Conservation (phyloP, 495 filamentous ascomycete species). For the Annulohypoxylon moriforme region DNA sequence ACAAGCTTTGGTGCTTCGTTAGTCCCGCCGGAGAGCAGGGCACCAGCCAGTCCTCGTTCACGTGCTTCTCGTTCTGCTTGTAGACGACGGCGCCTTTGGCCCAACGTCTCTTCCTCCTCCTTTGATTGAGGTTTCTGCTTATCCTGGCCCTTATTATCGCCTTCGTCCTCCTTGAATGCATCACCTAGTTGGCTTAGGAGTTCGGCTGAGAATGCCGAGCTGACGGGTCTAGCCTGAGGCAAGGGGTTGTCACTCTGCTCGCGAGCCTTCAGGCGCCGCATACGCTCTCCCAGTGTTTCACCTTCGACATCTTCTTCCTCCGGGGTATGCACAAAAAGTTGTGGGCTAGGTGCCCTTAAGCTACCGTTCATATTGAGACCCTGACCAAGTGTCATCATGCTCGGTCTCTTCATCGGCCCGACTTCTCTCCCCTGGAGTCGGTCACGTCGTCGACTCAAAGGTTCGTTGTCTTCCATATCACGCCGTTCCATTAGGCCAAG, state of each 20-base stretch:
- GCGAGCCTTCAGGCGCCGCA: slow-evolving; percentile 71
- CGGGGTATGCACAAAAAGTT: slow-evolving; percentile 47
- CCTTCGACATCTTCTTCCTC: slow-evolving; percentile 69
- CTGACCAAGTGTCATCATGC: slow-evolving; percentile 53
- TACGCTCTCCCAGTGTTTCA: slow-evolving; percentile 83
- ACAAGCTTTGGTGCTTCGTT: slow-evolving; percentile 28
- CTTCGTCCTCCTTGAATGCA: slow-evolving; percentile 52
- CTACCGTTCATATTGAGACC: slow-evolving; percentile 25
- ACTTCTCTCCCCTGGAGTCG: slow-evolving; percentile 71
- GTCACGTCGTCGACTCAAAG: slow-evolving; percentile 81
- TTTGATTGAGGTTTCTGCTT: slow-evolving; percentile 50
- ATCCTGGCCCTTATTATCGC: slow-evolving; percentile 47
- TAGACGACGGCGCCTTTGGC: slow-evolving; percentile 82
- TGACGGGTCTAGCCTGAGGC: slow-evolving; percentile 68
- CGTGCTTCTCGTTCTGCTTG: slow-evolving; percentile 75
- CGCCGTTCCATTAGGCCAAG: slow-evolving; percentile 86
- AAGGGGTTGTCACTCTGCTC: slow-evolving; percentile 60
- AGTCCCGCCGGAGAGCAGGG: slow-evolving; percentile 20
- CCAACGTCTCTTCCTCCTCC: slow-evolving; percentile 87
- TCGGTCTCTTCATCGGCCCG: slow-evolving; percentile 55
- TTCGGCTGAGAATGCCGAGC: slow-evolving; percentile 81
- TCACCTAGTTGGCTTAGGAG: slow-evolving; percentile 77
- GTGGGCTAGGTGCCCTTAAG: slow-evolving; percentile 45
- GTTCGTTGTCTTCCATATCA: slow-evolving; percentile 91
- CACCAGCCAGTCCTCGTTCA: slow-evolving; percentile 55